phyloP scores from a whole-genome alignment of 257 asterid genomes.

The Fraxinus cuspidata region DNA sequence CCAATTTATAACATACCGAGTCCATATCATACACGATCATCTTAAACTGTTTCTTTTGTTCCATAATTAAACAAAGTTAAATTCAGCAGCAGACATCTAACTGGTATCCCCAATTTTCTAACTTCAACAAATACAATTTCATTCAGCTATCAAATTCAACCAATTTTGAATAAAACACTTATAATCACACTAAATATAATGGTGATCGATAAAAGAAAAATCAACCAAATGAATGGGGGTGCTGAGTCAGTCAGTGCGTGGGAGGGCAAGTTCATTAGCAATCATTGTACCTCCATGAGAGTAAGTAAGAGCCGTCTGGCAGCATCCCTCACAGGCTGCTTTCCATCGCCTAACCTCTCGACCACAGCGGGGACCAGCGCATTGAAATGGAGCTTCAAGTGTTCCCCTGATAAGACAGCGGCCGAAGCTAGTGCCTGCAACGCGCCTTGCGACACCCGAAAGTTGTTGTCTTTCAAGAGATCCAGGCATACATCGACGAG shows the following conservation, averaged over 20 bases:
- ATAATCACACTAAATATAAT: neutral
- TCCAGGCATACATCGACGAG: slow-evolving; percentile 88
- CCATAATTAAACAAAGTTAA: neutral
- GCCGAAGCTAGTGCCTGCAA: slow-evolving; percentile 94
- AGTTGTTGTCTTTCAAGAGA: slow-evolving; percentile 95
- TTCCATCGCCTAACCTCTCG: slow-evolving; percentile 87
- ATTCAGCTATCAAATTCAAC: neutral
- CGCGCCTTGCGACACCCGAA: slow-evolving; percentile 93
- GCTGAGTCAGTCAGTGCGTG: neutral
- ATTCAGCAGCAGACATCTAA: neutral
- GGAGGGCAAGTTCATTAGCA: slow-evolving; percentile 12
- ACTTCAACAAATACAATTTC: neutral
- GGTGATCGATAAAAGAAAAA: neutral
- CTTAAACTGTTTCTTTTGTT: neutral
- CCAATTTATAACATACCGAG: neutral
- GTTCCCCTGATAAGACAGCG: slow-evolving; percentile 95
- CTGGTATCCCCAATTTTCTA: neutral
- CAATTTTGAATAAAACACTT: neutral
- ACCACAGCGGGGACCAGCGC: slow-evolving; percentile 95
- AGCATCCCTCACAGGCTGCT: slow-evolving; percentile 96
- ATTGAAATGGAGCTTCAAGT: slow-evolving; percentile 91
- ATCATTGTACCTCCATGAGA: slow-evolving; percentile 77
- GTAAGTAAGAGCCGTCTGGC: slow-evolving; percentile 85
- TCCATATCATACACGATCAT: neutral
- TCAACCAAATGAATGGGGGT: neutral